A percentile compares a stretch with the other conserved stretches of the same genome.
Evolutionary conservation across 768 basidiomycete species (phyloP).

Genomic region (Mycena haematopus): DNA sequence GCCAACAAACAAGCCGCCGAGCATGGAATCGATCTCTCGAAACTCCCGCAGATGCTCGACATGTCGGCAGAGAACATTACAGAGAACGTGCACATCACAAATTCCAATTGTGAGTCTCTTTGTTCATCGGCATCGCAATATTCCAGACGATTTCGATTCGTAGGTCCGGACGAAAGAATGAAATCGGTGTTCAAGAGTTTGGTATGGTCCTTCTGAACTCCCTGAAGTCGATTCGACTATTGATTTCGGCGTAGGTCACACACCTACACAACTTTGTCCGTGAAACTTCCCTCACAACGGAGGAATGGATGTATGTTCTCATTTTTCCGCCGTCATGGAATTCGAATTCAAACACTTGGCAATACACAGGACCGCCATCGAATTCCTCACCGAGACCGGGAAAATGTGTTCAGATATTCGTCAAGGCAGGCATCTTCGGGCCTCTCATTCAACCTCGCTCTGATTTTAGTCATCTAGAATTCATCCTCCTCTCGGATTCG

Average conservation of each 20-base stretch:
- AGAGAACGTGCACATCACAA: conserved; percentile 46
- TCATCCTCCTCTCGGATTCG: conserved; percentile 85
- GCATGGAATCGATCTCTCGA: conserved; percentile 48
- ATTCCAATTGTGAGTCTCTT: conserved; percentile 44
- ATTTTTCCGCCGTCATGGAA: neutral
- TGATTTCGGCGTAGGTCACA: conserved; percentile 47
- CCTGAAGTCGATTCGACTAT: neutral
- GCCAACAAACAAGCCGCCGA: conserved; percentile 40
- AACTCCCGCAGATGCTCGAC: conserved; percentile 47
- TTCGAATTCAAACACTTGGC: too few species aligned
- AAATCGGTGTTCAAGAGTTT: conserved; percentile 52
- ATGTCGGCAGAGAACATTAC: conserved; percentile 51
- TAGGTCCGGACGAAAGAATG: conserved; percentile 47
- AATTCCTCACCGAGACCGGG: conserved; percentile 79
- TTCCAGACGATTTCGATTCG: too few species aligned
- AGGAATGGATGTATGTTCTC: conserved; percentile 77
- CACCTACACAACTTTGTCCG: conserved; percentile 79
- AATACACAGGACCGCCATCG: conserved; percentile 54
- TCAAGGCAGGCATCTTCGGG: conserved; percentile 41
- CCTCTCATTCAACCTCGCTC: neutral
- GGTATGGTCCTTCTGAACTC: conserved; percentile 33
- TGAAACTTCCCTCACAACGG: conserved; percentile 78
- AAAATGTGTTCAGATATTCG: conserved; percentile 74
- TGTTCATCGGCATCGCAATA: too few species aligned
- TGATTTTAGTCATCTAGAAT: conserved; percentile 55